phyloP scores from a whole-genome alignment of 1,139 yeast genomes.

The Blastobotrys indianensis region DNA sequence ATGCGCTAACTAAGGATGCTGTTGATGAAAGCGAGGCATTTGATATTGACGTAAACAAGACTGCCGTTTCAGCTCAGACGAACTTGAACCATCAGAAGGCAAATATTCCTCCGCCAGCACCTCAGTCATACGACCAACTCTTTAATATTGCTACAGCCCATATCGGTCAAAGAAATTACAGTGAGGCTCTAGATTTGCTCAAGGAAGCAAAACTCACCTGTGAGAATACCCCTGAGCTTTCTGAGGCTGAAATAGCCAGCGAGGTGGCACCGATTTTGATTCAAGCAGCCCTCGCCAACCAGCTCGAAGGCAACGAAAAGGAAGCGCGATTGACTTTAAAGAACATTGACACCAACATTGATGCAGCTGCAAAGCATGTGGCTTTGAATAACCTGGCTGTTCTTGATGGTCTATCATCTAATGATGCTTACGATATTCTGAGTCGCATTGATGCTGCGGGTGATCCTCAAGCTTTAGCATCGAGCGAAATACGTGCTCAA shows the following conservation, averaged over 20 bases:
- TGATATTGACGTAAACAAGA: slow-evolving; percentile 65
- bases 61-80: slow-evolving; percentile 60
- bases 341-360: slow-evolving; percentile 13
- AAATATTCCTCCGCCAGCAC: slow-evolving; percentile 15
- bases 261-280: slow-evolving; percentile 55
- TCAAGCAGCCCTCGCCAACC: slow-evolving; percentile 64
- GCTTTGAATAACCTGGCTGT: slow-evolving; percentile 21
- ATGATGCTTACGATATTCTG: slow-evolving; percentile 19
- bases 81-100: slow-evolving; percentile 11
- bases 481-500: slow-evolving; percentile 21
- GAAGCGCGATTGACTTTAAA: slow-evolving; percentile 42
- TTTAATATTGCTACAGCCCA: slow-evolving; percentile 65
- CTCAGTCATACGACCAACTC: slow-evolving; percentile 47
- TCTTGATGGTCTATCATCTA: slow-evolving; percentile 12
- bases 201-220: slow-evolving; percentile 46
- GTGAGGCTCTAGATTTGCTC: slow-evolving; percentile 44
- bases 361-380: slow-evolving; percentile 14
- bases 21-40: slow-evolving; percentile 33
- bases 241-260: slow-evolving; percentile 39
- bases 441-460: slow-evolving; percentile 23
- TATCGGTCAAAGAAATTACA: slow-evolving; percentile 42
- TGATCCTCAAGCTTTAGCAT: slow-evolving; percentile 11
- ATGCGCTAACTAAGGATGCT: slow-evolving; percentile 37
- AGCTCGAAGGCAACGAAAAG: slow-evolving; percentile 40
- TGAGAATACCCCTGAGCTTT: slow-evolving; percentile 37